phyloP scores from a whole-genome alignment of 352 stramenopile species.

The Aphanomyces astaci region DNA sequence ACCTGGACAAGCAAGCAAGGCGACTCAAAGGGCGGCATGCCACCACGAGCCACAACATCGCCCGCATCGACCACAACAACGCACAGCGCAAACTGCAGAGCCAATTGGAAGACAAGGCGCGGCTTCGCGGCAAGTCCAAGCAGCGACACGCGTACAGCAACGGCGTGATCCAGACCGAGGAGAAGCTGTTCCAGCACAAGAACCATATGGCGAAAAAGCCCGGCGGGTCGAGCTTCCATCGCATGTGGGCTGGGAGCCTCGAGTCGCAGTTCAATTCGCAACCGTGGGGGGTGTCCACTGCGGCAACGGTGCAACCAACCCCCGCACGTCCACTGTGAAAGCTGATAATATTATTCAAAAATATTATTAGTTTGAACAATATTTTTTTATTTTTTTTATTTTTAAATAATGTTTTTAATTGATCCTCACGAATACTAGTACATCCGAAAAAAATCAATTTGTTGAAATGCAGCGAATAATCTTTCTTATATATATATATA shows the following conservation, averaged over 20 bases:
- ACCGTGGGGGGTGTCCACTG: slow-evolving; percentile 9
- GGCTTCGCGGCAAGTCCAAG: slow-evolving; percentile 24
- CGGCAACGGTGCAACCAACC: too few relatives aligned
- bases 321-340: too few relatives aligned
- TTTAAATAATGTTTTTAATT: too few relatives aligned
- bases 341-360: too few relatives aligned
- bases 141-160: slow-evolving; percentile 54
- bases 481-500: too few relatives aligned
- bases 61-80: slow-evolving; percentile 19
- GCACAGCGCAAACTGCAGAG: background rate
- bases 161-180: slow-evolving; percentile 48
- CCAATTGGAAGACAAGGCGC: slow-evolving; percentile 22
- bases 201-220: slow-evolving; percentile 57
- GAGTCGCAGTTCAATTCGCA: slow-evolving; percentile 64
- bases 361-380: too few relatives aligned
- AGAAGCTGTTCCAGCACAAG: slow-evolving; percentile 41
- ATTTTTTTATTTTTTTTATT: too few relatives aligned
- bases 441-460: too few relatives aligned
- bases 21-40: slow-evolving; percentile 36
- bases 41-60: slow-evolving; percentile 31
- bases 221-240: slow-evolving; percentile 53
- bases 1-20: slow-evolving; percentile 32
- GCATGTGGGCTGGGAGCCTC: slow-evolving; percentile 72
- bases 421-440: too few relatives aligned
- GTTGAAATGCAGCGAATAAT: too few relatives aligned